Evolutionary conservation across 306 rosid genomes (phyloP).

Genomic region (Dalbergia cultrata): DNA sequence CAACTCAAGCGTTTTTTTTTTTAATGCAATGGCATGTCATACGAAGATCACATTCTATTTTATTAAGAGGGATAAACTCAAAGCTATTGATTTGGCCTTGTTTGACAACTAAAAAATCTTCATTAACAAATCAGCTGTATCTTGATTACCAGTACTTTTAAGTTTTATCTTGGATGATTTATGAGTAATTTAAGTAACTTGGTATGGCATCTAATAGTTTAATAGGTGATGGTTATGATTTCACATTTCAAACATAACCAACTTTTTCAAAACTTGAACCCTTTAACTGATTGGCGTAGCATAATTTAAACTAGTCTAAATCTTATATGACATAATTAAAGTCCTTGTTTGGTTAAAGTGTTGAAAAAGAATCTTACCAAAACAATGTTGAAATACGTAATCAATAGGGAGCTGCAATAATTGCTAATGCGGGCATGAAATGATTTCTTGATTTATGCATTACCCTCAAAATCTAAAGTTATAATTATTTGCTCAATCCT

Average conservation of each 20-base stretch:
- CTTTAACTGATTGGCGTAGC: conserved; percentile 1
- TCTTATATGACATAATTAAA: conserved; percentile 10
- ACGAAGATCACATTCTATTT: too few species aligned
- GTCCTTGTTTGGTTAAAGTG: neutral
- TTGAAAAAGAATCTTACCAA: conserved; percentile 13
- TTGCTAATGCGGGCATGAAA: neutral
- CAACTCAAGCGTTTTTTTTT: too few species aligned
- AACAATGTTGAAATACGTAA: neutral
- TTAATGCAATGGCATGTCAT: too few species aligned
- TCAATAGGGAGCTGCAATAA: neutral
- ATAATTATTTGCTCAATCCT: neutral
- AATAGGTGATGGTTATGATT: neutral
- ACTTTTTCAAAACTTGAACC: neutral
- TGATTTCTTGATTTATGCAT: neutral
- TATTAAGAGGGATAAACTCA: neutral
- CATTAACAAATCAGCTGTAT: conserved; percentile 14
- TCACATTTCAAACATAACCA: neutral
- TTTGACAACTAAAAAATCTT: conserved; percentile 26
- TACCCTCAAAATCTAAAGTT: neutral
- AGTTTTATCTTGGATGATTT: conserved; percentile 8
- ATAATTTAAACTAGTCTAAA: conserved; percentile 3
- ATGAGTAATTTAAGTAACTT: neutral
- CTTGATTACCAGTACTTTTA: neutral
- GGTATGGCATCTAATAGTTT: conserved; percentile 16
- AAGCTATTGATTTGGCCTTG: neutral